phyloP scores from a whole-genome alignment of 1,284 basidiomycete species.

The Rhodotorula sp. region DNA sequence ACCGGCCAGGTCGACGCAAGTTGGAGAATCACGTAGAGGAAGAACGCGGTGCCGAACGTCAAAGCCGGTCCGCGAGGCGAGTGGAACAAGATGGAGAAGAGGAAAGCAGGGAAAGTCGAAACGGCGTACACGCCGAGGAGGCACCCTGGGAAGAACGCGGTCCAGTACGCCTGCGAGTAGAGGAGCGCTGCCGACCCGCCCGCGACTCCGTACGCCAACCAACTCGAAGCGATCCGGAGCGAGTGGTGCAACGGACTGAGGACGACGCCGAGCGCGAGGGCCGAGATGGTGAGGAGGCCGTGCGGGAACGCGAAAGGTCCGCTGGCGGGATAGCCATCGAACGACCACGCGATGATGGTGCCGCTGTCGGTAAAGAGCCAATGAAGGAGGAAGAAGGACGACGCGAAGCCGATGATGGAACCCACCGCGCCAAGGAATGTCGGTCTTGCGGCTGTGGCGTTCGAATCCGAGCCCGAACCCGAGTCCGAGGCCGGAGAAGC shows the following conservation, averaged over 20 bases:
- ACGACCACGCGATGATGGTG: slow-evolving; percentile 84
- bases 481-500: neutral
- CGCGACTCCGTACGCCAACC: slow-evolving; percentile 55
- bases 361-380: slow-evolving; percentile 75
- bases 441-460: neutral
- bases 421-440: neutral
- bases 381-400: slow-evolving; percentile 73
- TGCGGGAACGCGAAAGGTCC: slow-evolving; percentile 73
- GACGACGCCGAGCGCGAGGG: slow-evolving; percentile 60
- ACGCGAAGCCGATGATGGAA: slow-evolving; percentile 63
- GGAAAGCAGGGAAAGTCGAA: slow-evolving; percentile 62
- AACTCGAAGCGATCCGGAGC: slow-evolving; percentile 47
- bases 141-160: slow-evolving; percentile 70
- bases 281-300: slow-evolving; percentile 67
- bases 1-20: slow-evolving; percentile 77
- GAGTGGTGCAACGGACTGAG: slow-evolving; percentile 10
- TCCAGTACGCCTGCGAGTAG: slow-evolving; percentile 68
- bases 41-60: slow-evolving; percentile 61
- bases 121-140: slow-evolving; percentile 67
- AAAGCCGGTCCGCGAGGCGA: slow-evolving; percentile 47
- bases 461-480: neutral
- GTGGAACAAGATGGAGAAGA: slow-evolving; percentile 48
- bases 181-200: slow-evolving; percentile 59
- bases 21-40: slow-evolving; percentile 65
- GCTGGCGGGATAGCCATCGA: slow-evolving; percentile 78